phyloP scores from a whole-genome alignment of 306 rosid genomes.

The Cotoneaster glaucophyllus region DNA sequence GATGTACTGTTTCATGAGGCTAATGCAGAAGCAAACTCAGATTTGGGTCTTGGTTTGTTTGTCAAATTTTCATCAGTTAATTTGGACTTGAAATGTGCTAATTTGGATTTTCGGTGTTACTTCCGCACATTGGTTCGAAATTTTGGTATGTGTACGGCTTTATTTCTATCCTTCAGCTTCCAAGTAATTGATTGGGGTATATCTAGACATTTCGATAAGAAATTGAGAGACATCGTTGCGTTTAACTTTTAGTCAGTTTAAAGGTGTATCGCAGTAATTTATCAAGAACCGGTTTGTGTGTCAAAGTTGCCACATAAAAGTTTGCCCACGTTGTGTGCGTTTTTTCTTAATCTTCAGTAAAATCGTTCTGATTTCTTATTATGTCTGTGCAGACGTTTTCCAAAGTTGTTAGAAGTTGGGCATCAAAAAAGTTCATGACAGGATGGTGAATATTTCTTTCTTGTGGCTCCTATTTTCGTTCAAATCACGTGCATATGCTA shows the following conservation, averaged over 20 bases:
- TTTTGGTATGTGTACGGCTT: not conserved
- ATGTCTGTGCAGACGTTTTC: constrained; percentile 56
- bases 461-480: constrained; percentile 1
- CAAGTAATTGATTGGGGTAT: not conserved
- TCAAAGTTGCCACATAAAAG: not conserved
- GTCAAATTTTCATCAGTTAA: not conserved
- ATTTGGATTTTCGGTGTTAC: not conserved
- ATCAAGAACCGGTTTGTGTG: not conserved
- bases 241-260: not conserved
- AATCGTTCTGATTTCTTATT: constrained; percentile 12
- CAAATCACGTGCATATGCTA: not conserved
- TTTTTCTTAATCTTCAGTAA: constrained; percentile 10
- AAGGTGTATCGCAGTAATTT: not conserved
- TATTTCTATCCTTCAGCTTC: not conserved
- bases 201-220: not conserved
- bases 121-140: no score
- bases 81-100: not conserved
- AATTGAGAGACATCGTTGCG: not conserved
- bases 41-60: not conserved
- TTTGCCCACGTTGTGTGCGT: not conserved
- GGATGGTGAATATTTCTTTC: constrained; percentile 60
- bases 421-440: constrained; percentile 83
- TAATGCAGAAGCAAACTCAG: not conserved
- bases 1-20: not conserved
- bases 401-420: constrained; percentile 86